Evolutionary conservation across 1,139 yeast genomes (phyloP), one percentile per base, ranked within the genome.

Genomic region (Hyphopichia wangnamkhiaoensis): DNA sequence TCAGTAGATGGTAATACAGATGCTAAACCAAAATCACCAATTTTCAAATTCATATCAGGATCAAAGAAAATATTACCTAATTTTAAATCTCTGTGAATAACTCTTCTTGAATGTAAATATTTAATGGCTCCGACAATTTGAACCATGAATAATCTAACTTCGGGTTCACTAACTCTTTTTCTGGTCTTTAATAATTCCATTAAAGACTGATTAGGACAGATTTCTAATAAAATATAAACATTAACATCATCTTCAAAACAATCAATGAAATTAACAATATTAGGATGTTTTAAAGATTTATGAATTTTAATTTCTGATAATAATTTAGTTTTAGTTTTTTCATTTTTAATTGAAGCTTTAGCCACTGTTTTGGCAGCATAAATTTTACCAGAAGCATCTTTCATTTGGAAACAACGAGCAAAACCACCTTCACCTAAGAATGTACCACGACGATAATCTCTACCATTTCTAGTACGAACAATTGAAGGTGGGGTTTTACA

Each of bases 311-410:
- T 93, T 63, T 94, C 99, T 31, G 95, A 88, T 47, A 93, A 73
- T 48, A 86, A 73, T 61, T 94, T 93, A 16, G 91, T 85, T 55
- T 88, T 84, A 16, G 97, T 90, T 71, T 93, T 93, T 55, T 88
- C 96, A 47, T 87, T 84, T 52, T 84, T 86, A 49, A 94, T 84
- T 14, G 97, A 89, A 1, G 91, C 91, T 65, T 93, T 94, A 37
- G 99, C 98, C 33, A 94, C 95, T 0, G 98, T 94, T 58, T 94
- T 94, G 26, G 99, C 99, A 21, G 98, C 99, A 65, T 76, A 93
- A 3, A 89, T 78, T 56, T 82, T 80, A 28, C 98, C 98, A 45
- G 79, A 73, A 46, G 91, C 84, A 61, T 89, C 96, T 59, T 86
- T 88, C 75, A 94, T 94, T 63, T 93, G 97, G 68, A 94, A 94